Evolutionary conservation across 2,329 filamentous ascomycete genomes (phyloP).

Genomic region (Alternaria burnsii): DNA sequence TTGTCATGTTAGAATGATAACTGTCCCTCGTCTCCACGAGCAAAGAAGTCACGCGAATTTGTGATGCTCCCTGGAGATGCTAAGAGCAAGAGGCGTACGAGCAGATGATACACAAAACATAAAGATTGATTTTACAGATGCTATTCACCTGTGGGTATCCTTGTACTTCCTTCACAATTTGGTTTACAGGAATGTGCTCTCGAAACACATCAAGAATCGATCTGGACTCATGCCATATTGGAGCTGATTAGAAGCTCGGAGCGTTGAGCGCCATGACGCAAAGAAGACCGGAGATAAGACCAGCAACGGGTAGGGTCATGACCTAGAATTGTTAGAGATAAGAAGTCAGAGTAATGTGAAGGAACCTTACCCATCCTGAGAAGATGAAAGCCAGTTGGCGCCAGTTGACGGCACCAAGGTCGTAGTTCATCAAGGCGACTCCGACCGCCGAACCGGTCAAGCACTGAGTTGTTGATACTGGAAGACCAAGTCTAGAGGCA

Average conservation of each 20-base stretch:
- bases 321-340: slow-evolving; percentile 47
- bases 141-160: not conserved
- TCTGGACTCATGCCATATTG: not conserved
- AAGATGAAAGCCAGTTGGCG: slow-evolving; percentile 54
- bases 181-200: not conserved
- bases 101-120: not conserved
- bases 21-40: no score
- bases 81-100: no score
- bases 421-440: slow-evolving; percentile 43
- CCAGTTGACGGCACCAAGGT: slow-evolving; percentile 54
- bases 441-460: slow-evolving; percentile 37
- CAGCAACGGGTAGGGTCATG: slow-evolving; percentile 54
- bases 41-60: no score
- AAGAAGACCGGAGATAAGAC: slow-evolving; percentile 51
- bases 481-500: slow-evolving; percentile 68
- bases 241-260: slow-evolving; percentile 43
- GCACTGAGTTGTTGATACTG: slow-evolving; percentile 71
- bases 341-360: not conserved
- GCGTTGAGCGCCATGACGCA: slow-evolving; percentile 55
- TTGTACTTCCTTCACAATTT: not conserved
- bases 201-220: not conserved
- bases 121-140: not conserved
- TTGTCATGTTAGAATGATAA: not conserved
- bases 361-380: slow-evolving; percentile 12
- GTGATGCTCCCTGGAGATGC: no score